Conservation (phyloP, 169 alveolate genomes). For the Eimeria falciformis region DNA sequence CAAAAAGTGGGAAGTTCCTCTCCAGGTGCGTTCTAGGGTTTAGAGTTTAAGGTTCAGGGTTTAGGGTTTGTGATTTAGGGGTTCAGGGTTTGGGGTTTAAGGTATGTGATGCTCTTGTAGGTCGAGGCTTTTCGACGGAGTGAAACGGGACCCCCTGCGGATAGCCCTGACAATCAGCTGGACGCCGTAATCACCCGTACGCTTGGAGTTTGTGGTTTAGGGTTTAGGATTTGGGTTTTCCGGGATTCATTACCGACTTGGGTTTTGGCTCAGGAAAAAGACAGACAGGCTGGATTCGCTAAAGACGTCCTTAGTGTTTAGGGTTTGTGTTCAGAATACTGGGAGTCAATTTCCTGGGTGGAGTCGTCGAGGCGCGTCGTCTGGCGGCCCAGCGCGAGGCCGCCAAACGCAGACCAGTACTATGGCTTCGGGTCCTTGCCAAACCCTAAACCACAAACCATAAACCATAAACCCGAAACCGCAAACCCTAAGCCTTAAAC, state of each 20-base stretch:
- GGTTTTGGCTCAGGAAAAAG: background rate
- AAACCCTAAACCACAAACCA: background rate
- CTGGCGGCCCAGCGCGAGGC: constrained; percentile 73
- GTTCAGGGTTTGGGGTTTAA: background rate
- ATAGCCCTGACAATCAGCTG: constrained; percentile 71
- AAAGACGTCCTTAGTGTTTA: too few species aligned
- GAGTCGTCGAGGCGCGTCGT: constrained; percentile 59
- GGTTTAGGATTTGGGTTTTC: constrained; percentile 18
- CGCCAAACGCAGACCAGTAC: constrained; percentile 74
- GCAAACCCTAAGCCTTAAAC: background rate
- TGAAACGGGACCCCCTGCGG: constrained; percentile 71
- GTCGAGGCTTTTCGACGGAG: constrained; percentile 47
- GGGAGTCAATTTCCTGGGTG: constrained; percentile 54
- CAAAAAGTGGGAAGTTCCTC: constrained; percentile 48
- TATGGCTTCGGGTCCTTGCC: constrained; percentile 69
- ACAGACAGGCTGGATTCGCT: too few species aligned
- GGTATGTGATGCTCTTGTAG: background rate
- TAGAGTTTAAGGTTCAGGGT: background rate
- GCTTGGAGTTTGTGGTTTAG: background rate
- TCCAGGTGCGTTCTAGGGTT: constrained; percentile 28
- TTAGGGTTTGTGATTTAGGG: background rate
- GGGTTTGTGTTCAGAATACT: background rate
- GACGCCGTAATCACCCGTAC: constrained; percentile 47
- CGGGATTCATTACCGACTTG: too few species aligned
- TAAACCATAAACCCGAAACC: background rate